These are phyloP conservation scores for Penicillium desertorum DNA, from an alignment of 495 filamentous ascomycete genomes.

Conservation along the genomic window DNA sequence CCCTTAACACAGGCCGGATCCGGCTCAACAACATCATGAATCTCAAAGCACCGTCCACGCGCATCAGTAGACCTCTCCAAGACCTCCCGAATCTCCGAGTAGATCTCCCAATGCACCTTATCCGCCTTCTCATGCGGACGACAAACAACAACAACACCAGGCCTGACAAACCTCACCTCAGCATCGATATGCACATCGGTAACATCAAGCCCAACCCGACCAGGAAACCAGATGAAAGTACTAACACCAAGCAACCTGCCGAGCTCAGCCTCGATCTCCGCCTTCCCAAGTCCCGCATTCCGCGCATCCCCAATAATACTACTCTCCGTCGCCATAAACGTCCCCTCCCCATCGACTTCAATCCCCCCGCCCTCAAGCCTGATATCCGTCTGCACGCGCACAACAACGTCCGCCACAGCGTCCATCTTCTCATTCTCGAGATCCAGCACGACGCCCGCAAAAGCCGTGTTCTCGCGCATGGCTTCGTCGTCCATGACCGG, in stretches of 20 bases:
- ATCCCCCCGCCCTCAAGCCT: slow-evolving; percentile 36
- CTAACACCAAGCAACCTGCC: slow-evolving; percentile 25
- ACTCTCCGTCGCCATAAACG: slow-evolving; percentile 38
- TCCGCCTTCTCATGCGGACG: slow-evolving; percentile 23
- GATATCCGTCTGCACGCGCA: slow-evolving; percentile 22
- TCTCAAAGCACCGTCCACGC: slow-evolving; percentile 25
- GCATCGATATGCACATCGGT: slow-evolving; percentile 40
- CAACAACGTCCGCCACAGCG: slow-evolving; percentile 16
- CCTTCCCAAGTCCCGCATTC: slow-evolving; percentile 27
- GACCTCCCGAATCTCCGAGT: slow-evolving; percentile 30
- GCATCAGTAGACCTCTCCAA: slow-evolving; percentile 29
- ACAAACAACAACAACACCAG: slow-evolving; percentile 35
- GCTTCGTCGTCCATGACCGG: slow-evolving; percentile 19
- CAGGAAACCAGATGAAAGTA: slow-evolving; percentile 40
- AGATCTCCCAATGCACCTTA: slow-evolving; percentile 28
- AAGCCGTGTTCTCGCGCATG: slow-evolving; percentile 26
- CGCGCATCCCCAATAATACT: slow-evolving; percentile 31
- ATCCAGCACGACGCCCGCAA: slow-evolving; percentile 30
- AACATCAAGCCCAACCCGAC: slow-evolving; percentile 32
- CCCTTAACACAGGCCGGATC: slow-evolving; percentile 26
- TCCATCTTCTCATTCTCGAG: slow-evolving; percentile 15
- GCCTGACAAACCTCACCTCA: slow-evolving; percentile 32
- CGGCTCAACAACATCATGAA: slow-evolving; percentile 34
- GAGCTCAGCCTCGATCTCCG: slow-evolving; percentile 28
- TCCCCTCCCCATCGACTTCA: slow-evolving; percentile 39